Evolutionary conservation across 2,329 filamentous ascomycete species (phyloP).

Genomic region (Arthrocladium fulminans): DNA sequence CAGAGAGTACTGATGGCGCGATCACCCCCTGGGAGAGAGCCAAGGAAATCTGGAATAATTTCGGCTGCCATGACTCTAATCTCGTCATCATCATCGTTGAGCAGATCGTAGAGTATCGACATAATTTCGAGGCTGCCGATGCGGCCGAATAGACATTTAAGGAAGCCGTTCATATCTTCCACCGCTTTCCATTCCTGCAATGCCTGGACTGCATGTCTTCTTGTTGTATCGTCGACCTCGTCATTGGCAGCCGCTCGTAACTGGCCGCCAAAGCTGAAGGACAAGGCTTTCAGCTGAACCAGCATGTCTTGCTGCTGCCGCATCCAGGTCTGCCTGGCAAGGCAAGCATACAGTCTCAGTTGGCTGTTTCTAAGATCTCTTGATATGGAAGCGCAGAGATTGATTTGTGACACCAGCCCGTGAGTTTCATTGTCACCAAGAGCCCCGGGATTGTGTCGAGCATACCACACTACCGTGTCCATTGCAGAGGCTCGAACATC

Average conservation of each 20-base stretch:
- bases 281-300: not conserved
- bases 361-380: slow-evolving; percentile 6
- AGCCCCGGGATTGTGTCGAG: not conserved
- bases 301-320: not conserved
- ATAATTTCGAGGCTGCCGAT: slow-evolving; percentile 18
- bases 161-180: slow-evolving; percentile 34
- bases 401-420: not conserved
- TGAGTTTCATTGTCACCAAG: not conserved
- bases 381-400: not conserved
- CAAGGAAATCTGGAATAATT: slow-evolving; percentile 9
- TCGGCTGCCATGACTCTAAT: slow-evolving; percentile 56
- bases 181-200: slow-evolving; percentile 29
- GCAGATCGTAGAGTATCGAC: slow-evolving; percentile 57
- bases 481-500: slow-evolving; percentile 2
- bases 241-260: slow-evolving; percentile 14
- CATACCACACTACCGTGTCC: not conserved
- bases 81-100: slow-evolving; percentile 90
- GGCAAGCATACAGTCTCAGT: not conserved
- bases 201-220: slow-evolving; percentile 14
- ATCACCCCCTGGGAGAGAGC: slow-evolving; percentile 7
- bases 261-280: slow-evolving; percentile 8
- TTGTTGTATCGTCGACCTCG: slow-evolving; percentile 18
- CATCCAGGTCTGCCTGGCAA: not conserved
- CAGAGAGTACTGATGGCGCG: slow-evolving; percentile 30
- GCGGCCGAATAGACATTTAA: slow-evolving; percentile 30